phyloP scores from a whole-genome alignment of 148 eudicot species.

The Vaccinium myrtillus region DNA sequence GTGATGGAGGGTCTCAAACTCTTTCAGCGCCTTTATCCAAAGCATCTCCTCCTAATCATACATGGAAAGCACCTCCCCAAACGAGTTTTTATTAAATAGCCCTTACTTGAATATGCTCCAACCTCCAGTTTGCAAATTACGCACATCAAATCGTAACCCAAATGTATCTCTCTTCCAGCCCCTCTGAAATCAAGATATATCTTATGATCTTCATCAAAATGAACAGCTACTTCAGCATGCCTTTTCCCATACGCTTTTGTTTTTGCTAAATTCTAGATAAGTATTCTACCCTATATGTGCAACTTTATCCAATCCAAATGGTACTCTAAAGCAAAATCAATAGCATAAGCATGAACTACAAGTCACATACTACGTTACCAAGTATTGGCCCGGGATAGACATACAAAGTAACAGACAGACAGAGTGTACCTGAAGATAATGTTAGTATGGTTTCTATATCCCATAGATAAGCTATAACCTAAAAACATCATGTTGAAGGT shows the following conservation, averaged over 20 bases:
- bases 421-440: slow-evolving; percentile 71
- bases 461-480: slow-evolving; percentile 75
- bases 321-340: slow-evolving; percentile 6
- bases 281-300: not conserved
- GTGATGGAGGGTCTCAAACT: not conserved
- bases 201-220: not conserved
- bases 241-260: not conserved
- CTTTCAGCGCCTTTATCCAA: not conserved
- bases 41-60: not conserved
- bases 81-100: no score
- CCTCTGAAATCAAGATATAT: not conserved
- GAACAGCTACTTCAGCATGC: not conserved
- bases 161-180: not conserved
- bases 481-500: slow-evolving; percentile 93
- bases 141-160: no score
- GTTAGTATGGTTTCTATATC: slow-evolving; percentile 81
- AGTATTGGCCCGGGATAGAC: not conserved
- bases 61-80: no score
- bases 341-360: not conserved
- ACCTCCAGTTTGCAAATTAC: no score
- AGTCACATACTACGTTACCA: not conserved
- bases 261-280: not conserved
- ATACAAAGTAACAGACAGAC: not conserved
- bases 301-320: not conserved
- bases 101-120: no score